A percentile compares a stretch with the other conserved stretches of the same genome.
Conservation (phyloP, 805 yeast species). For the Metschnikowia lunata region DNA sequence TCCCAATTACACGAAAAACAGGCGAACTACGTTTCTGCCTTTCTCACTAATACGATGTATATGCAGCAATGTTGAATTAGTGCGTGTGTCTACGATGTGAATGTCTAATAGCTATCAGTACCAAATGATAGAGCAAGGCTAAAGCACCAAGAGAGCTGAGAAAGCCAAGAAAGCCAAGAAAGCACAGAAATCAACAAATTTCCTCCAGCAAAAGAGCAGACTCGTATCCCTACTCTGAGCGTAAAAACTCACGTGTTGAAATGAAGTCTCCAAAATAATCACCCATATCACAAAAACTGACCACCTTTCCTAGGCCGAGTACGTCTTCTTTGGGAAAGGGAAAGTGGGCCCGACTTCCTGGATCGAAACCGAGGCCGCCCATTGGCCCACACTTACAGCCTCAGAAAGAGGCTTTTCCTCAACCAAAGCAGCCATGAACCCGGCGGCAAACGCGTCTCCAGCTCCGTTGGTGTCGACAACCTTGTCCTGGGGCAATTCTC, state of each 20-base stretch:
- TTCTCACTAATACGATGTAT: neutral
- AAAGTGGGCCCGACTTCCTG: slow-evolving; percentile 93
- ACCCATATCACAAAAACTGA: too few species aligned
- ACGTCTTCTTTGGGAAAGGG: slow-evolving; percentile 71
- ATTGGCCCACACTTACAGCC: slow-evolving; percentile 82
- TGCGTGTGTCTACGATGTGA: slow-evolving; percentile 4
- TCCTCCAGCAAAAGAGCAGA: too few species aligned
- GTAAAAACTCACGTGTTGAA: slow-evolving; percentile 13
- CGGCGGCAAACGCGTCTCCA: slow-evolving; percentile 98
- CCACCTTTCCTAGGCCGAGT: slow-evolving; percentile 19
- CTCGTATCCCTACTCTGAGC: too few species aligned
- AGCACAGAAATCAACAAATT: too few species aligned
- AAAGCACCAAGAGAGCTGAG: too few species aligned
- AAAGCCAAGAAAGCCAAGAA: too few species aligned
- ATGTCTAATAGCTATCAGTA: too few species aligned
- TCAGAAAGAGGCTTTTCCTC: slow-evolving; percentile 58
- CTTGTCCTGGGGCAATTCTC: slow-evolving; percentile 59
- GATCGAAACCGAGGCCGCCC: slow-evolving; percentile 90
- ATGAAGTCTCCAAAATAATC: slow-evolving; percentile 5
- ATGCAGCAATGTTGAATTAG: slow-evolving; percentile 18
- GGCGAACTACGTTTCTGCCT: too few species aligned
- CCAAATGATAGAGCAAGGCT: too few species aligned
- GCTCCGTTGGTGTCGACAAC: slow-evolving; percentile 97
- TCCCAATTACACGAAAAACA: neutral
- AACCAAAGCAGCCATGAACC: slow-evolving; percentile 86